Conservation (phyloP, 345 rosid genomes). For the Nephelium lappaceum region DNA sequence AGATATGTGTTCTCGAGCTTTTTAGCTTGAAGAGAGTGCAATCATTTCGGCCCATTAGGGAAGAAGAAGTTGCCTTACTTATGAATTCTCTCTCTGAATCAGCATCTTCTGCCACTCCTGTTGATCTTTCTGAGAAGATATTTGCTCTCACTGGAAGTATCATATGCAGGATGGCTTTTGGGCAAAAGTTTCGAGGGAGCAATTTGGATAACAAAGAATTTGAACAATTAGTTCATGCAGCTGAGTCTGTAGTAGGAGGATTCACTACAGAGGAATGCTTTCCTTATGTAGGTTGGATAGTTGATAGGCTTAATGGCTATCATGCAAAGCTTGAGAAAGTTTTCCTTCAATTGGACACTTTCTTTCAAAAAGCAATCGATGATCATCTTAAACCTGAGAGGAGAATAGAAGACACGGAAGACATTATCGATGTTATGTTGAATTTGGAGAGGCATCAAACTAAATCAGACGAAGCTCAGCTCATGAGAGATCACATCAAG, state of each 20-base stretch:
- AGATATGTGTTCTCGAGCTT: conserved; percentile 28
- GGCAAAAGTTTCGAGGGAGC: conserved; percentile 33
- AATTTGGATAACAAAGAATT: conserved; percentile 30
- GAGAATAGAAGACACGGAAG: conserved; percentile 24
- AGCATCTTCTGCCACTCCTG: conserved; percentile 19
- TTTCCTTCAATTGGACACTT: conserved; percentile 39
- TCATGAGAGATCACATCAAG: conserved; percentile 44
- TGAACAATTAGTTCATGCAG: conserved; percentile 27
- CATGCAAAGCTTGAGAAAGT: conserved; percentile 34
- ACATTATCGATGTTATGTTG: conserved; percentile 50
- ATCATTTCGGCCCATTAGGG: conserved; percentile 38
- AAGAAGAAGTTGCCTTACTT: conserved; percentile 33
- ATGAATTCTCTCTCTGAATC: conserved; percentile 26
- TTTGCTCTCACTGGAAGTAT: conserved; percentile 26
- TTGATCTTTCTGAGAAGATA: conserved; percentile 31
- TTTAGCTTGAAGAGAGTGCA: conserved; percentile 39
- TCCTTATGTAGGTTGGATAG: conserved; percentile 38
- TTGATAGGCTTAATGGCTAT: conserved; percentile 39
- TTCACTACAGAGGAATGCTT: conserved; percentile 40
- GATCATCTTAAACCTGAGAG: conserved; percentile 37
- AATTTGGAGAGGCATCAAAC: conserved; percentile 30
- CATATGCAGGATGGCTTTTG: conserved; percentile 35
- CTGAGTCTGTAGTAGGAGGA: conserved; percentile 24
- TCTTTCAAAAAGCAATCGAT: conserved; percentile 42
- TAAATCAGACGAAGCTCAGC: conserved; percentile 19